Evolutionary conservation across 441 rosid genomes (phyloP).

Genomic region (Corymbia calophylla): DNA sequence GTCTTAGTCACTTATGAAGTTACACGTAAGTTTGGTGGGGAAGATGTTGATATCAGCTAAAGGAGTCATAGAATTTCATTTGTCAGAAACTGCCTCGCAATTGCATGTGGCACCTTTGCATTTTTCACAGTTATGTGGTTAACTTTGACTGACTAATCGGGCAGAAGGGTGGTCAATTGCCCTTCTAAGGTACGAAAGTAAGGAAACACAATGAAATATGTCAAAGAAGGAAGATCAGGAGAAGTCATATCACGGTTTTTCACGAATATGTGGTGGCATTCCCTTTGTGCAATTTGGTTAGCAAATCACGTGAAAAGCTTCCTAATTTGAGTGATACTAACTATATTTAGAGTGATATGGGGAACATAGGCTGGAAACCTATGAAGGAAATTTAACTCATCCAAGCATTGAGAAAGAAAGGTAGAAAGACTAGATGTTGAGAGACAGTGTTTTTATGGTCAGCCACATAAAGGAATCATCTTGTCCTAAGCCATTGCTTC

Average conservation of each 20-base stretch:
- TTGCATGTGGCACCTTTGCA: neutral
- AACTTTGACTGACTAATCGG: neutral
- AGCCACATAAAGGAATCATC: neutral
- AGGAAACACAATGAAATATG: neutral
- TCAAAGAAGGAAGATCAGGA: neutral
- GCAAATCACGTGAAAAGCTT: neutral
- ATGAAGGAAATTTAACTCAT: neutral
- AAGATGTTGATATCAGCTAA: neutral
- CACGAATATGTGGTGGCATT: neutral
- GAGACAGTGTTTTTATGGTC: neutral
- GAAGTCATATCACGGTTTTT: neutral
- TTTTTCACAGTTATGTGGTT: neutral
- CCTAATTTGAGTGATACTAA: neutral
- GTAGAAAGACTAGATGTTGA: neutral
- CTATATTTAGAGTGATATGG: neutral
- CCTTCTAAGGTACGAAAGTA: neutral
- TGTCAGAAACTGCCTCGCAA: neutral
- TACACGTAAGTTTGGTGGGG: neutral
- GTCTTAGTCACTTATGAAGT: neutral
- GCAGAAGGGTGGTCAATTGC: neutral
- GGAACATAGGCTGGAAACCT: neutral
- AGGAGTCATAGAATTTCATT: neutral
- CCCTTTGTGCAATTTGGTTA: neutral
- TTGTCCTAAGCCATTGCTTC: neutral
- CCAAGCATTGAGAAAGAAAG: neutral